These are phyloP conservation scores for Suillus alpinus DNA, from an alignment of 768 basidiomycete genomes.

Conservation along the genomic window DNA sequence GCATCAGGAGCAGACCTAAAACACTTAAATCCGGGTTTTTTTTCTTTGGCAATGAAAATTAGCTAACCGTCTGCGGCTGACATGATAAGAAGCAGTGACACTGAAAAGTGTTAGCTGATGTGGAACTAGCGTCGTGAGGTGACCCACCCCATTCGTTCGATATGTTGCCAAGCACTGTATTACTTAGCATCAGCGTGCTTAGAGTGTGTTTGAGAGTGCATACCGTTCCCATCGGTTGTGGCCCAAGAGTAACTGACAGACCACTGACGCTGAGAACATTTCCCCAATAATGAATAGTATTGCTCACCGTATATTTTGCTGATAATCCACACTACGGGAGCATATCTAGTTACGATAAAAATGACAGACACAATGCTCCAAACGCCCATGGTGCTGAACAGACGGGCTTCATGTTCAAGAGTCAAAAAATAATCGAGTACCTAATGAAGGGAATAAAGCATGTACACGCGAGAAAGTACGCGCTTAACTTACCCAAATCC, in stretches of 20 bases:
- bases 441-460: neutral
- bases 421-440: slow-evolving; percentile 10
- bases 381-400: neutral
- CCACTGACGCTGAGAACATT: neutral
- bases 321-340: slow-evolving; percentile 6
- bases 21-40: no score
- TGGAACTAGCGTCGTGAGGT: neutral
- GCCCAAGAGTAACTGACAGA: neutral
- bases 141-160: slow-evolving; percentile 8
- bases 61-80: slow-evolving; percentile 5
- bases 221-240: neutral
- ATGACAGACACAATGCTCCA: slow-evolving; percentile 3
- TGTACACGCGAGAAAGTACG: neutral
- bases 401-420: slow-evolving; percentile 9
- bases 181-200: neutral
- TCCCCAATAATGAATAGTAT: no score
- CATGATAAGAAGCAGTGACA: slow-evolving; percentile 7
- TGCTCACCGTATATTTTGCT: slow-evolving; percentile 9
- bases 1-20: slow-evolving; percentile 12
- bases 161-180: slow-evolving; percentile 10
- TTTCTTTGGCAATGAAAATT: neutral
- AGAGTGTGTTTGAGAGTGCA: neutral
- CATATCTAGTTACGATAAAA: slow-evolving; percentile 12
- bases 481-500: slow-evolving; percentile 6
- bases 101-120: neutral